Conservation (phyloP, 2,329 filamentous ascomycete genomes). For the Tolypocladium endophyticum region DNA sequence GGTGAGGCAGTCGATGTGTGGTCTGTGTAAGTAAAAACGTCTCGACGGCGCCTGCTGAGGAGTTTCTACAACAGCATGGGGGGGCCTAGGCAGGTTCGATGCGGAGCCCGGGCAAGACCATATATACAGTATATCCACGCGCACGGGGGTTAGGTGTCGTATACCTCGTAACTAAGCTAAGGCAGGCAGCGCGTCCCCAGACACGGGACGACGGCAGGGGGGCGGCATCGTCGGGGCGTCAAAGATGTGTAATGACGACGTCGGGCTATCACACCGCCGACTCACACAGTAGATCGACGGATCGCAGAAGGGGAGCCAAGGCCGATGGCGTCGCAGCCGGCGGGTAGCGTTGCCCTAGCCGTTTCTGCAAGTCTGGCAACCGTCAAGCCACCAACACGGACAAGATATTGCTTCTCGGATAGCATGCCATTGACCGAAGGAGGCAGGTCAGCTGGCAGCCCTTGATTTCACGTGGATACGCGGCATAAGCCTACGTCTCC, state of each 20-base stretch:
- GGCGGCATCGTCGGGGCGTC: not conserved
- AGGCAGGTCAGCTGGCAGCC: too few relatives aligned
- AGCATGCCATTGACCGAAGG: too few relatives aligned
- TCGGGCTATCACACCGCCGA: not conserved
- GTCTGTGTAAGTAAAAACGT: not conserved
- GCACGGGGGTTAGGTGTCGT: not conserved
- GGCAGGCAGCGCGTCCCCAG: not conserved
- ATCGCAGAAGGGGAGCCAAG: not conserved
- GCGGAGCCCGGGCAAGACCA: not conserved
- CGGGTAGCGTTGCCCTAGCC: not conserved
- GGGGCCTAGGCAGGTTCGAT: not conserved
- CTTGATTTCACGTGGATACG: too few relatives aligned
- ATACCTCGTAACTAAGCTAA: not conserved
- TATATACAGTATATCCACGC: not conserved
- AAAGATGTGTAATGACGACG: not conserved
- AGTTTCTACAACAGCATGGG: not conserved
- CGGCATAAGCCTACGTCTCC: too few relatives aligned
- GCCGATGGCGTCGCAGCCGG: not conserved
- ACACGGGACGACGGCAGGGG: not conserved
- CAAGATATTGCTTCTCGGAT: too few relatives aligned
- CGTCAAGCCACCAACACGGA: too few relatives aligned
- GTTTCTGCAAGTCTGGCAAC: not conserved
- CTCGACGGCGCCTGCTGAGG: not conserved
- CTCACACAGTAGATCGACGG: not conserved
- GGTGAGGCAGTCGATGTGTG: not conserved